Conservation (phyloP, 2,329 filamentous ascomycete genomes). For the Talaromyces marneffei region DNA sequence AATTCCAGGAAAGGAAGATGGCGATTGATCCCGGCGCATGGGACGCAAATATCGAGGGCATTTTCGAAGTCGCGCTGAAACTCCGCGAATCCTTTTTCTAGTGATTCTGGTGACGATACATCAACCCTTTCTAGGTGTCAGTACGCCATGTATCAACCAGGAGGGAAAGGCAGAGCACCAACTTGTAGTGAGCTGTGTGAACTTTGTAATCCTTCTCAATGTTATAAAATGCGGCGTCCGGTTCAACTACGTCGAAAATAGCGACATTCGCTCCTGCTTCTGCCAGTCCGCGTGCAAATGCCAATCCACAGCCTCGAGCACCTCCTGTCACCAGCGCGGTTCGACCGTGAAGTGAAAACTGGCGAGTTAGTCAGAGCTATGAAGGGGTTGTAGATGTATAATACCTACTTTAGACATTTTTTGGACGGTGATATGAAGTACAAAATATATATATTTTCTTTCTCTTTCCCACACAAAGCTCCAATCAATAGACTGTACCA, state of each 20-base stretch:
- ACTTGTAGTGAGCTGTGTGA: constrained; percentile 38
- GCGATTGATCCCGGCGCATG: constrained; percentile 23
- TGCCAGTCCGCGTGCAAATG: constrained; percentile 41
- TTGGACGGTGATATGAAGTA: not conserved
- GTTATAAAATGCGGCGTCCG: constrained; percentile 32
- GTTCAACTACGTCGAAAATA: constrained; percentile 43
- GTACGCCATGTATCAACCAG: not conserved
- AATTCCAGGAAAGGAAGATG: constrained; percentile 22
- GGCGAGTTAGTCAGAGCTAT: not conserved
- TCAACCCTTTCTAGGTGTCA: constrained; percentile 21
- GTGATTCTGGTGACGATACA: constrained; percentile 31
- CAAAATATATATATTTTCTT: not conserved
- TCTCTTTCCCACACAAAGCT: not conserved
- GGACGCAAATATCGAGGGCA: constrained; percentile 1
- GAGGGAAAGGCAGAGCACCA: not conserved
- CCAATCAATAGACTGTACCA: not conserved
- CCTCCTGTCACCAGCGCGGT: constrained; percentile 45
- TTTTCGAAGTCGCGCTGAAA: not conserved
- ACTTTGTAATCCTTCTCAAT: constrained; percentile 41
- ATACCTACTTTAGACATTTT: not conserved
- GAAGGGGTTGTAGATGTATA: not conserved
- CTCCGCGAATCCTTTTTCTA: constrained; percentile 16
- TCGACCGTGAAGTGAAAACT: constrained; percentile 48
- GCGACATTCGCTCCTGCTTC: constrained; percentile 44
- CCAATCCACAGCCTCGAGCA: constrained; percentile 43